Base-by-base conservation (phyloP, 148 eudicot species). In the Heliosperma pusillum region DNA sequence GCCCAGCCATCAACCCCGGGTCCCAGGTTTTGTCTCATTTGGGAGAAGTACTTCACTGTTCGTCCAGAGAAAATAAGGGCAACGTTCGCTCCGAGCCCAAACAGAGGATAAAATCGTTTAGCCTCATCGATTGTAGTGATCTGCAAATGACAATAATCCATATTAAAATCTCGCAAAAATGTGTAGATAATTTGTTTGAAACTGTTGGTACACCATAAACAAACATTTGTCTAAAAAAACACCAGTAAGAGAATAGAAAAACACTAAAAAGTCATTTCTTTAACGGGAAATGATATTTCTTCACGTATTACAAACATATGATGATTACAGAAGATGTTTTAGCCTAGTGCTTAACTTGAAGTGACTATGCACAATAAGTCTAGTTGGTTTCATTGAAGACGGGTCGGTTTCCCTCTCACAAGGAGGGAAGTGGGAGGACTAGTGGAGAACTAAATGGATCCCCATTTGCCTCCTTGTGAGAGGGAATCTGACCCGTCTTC, bases 1-100 rank as follows among this genome's bases (percentile, higher is more conserved):
- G 99, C 97, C 99, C 99, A 96, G 63, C 99, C 99, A 84, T 96
- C 99, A 25, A 96, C 97, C 64, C 99, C 97, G 16, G 99, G 99
- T 57, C 90, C 93, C 74, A 96, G 81, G 74, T 80, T 83, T 73
- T 85, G 77, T 78, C 99, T 88, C 87, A 96, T 10, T 73, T 89
- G 83, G 74, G 99, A 96, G 85, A 96, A 96, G 77, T 96, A 92
- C 56, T 96, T 96, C 69, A 96, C 99, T 0, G 99, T 92, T 66
- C 99, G 88, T 70, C 97, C 99, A 17, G 99, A 96, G 87, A 96
- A 96, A 75, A 96, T 83, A 76, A 96, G 97, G 70, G 99, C 99
- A 65, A 96, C 88, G 84, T 96, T 96, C 65, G 99, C 99, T 77
- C 99, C 99, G 36, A 96, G 90, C 27, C 99, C 99, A 66, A 96